phyloP scores from a whole-genome alignment of 148 eudicot species.

The Polygonum aviculare region DNA sequence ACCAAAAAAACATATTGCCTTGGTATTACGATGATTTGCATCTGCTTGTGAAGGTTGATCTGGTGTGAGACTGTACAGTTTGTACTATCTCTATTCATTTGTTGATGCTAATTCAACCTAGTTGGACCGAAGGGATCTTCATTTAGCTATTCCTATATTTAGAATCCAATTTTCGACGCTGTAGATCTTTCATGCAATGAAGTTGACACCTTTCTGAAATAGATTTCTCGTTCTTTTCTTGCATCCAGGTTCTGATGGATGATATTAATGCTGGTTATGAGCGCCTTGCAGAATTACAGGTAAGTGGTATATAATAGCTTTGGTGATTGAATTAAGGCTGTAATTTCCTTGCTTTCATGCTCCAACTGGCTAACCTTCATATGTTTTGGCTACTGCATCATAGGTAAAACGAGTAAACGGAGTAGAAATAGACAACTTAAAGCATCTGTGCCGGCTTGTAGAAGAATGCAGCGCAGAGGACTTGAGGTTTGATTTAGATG shows the following conservation, averaged over 20 bases:
- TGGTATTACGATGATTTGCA: not conserved
- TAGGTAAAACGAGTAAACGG: slow-evolving; percentile 89
- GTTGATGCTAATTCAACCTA: not conserved
- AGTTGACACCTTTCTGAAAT: not conserved
- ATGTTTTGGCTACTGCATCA: slow-evolving; percentile 4
- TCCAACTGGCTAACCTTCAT: not conserved
- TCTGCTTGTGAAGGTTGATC: not conserved
- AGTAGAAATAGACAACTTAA: slow-evolving; percentile 61
- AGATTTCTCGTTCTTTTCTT: not conserved
- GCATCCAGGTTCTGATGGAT: slow-evolving; percentile 77
- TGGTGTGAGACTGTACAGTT: not conserved
- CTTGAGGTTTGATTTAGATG: slow-evolving; percentile 81
- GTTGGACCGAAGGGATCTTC: not conserved
- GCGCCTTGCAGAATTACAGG: slow-evolving; percentile 94
- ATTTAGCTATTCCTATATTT: not conserved
- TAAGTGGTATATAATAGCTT: slow-evolving; percentile 10
- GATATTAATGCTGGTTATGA: slow-evolving; percentile 91
- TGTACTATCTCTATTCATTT: not conserved
- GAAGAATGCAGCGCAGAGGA: slow-evolving; percentile 54
- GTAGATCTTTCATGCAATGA: not conserved
- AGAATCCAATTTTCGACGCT: not conserved
- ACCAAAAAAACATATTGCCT: not conserved
- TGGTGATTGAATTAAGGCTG: not conserved
- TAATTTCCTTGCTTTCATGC: not conserved
- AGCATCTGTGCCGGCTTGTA: slow-evolving; percentile 62